Conservation (phyloP, 306 rosid genomes). For the Chamaecrista fasciculata region DNA sequence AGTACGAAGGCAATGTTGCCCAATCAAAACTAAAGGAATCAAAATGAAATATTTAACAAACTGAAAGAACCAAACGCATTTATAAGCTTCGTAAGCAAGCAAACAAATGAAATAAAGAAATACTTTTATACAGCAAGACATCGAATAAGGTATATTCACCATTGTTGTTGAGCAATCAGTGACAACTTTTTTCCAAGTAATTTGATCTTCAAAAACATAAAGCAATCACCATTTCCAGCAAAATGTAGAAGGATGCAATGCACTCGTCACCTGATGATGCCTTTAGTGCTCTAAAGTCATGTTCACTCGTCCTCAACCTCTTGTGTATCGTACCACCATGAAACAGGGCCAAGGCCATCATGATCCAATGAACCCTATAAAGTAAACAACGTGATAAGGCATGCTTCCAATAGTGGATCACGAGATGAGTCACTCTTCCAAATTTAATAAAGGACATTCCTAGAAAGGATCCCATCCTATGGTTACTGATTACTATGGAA, state of each 20-base stretch:
- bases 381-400: not conserved
- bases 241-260: not conserved
- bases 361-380: constrained; percentile 22
- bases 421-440: not conserved
- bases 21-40: not conserved
- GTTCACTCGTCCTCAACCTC: constrained; percentile 8
- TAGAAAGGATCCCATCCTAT: not conserved
- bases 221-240: not conserved
- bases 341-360: constrained; percentile 27
- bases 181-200: not conserved
- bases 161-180: not conserved
- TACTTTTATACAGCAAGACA: not conserved
- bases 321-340: constrained; percentile 19
- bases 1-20: not conserved
- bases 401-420: not conserved
- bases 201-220: not conserved
- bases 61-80: not conserved
- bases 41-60: not conserved
- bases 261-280: not conserved
- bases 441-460: not conserved
- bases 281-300: not conserved
- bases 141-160: not conserved
- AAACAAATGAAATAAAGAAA: not conserved
- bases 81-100: not conserved
- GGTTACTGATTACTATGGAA: not conserved